A percentile compares a stretch with the other conserved stretches of the same genome.
These are phyloP conservation scores for Globisporangium viniferum DNA, from an alignment of 352 stramenopile species.

Conservation along the genomic window DNA sequence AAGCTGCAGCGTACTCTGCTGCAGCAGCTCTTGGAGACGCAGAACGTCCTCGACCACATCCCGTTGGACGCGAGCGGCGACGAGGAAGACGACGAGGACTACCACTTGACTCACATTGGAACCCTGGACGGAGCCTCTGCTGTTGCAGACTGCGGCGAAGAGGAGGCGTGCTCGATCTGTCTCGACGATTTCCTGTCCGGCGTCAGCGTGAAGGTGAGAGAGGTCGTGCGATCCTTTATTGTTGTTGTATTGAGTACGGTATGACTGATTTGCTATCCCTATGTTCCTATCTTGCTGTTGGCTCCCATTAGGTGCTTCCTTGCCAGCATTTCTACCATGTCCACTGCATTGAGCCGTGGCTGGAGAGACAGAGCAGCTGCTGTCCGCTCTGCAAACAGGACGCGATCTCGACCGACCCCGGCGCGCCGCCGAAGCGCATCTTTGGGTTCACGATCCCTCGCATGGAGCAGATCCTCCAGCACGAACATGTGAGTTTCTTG, in stretches of 20 bases:
- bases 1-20: slow-evolving; percentile 48
- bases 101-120: background rate
- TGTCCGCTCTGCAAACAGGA: slow-evolving; percentile 86
- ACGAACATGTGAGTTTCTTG: slow-evolving; percentile 54
- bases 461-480: slow-evolving; percentile 68
- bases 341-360: slow-evolving; percentile 84
- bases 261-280: background rate
- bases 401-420: slow-evolving; percentile 55
- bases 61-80: slow-evolving; percentile 19
- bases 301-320: slow-evolving; percentile 47
- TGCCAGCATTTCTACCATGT: slow-evolving; percentile 87
- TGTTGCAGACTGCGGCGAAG: background rate
- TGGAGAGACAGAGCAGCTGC: slow-evolving; percentile 66
- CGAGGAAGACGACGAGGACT: slow-evolving; percentile 5
- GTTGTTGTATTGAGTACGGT: background rate
- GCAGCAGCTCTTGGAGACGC: slow-evolving; percentile 38
- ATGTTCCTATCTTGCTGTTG: background rate
- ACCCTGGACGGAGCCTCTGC: background rate
- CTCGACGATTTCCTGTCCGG: slow-evolving; percentile 65
- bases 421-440: slow-evolving; percentile 48
- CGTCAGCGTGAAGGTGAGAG: slow-evolving; percentile 48
- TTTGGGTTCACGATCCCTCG: slow-evolving; percentile 58
- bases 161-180: slow-evolving; percentile 63
- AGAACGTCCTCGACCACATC: slow-evolving; percentile 53
- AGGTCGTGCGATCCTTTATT: background rate